Evolutionary conservation across 2,329 filamentous ascomycete genomes (phyloP), one percentile per base, ranked within the genome.

Genomic region (Alternaria hordeiaustralica): DNA sequence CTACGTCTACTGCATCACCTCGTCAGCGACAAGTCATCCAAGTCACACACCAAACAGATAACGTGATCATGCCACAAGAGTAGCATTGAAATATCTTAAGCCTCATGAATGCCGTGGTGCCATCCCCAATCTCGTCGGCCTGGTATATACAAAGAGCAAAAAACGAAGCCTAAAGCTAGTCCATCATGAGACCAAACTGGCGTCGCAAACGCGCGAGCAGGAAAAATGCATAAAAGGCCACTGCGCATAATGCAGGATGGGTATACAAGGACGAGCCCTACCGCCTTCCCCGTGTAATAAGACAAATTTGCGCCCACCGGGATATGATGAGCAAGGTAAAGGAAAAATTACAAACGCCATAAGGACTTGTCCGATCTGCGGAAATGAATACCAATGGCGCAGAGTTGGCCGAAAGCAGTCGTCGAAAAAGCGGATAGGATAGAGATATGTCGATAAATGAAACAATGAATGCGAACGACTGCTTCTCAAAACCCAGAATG

Each of bases 221-320:
- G 23, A 59, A 45, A 45, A 30, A 49, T n/a, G 36, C 44, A 43
- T 43, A 56, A 55, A 64, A 55, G 43, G 47, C 64, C 62, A 53
- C 55, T 51, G 47, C 36, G 51, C 60, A 53, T 72, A 61, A 74
- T 71, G 67, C 63, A 68, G 44, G 64, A 71, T 71, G 76, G 77
- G 76, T 79, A 78, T 79, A 78, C 73, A 78, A 74, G 67, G 67
- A 67, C 59, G 51, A 66, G 60, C 60, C 71, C 67, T 68, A 68
- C 62, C 64, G 53, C 58, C 72, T 69, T 59, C 63, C 68, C 60
- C 55, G 49, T 60, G 55, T 61, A 56, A 30, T 55, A 65, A 63
- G 60, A 69, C 68, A 66, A 46, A 49, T 50, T 57, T 57, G 62
- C 44, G 30, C 56, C 63, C 63, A 49, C 25, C 53, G 23, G 41